Base-by-base conservation (phyloP, 1,139 yeast species). In the Pneumocystis canis region DNA sequence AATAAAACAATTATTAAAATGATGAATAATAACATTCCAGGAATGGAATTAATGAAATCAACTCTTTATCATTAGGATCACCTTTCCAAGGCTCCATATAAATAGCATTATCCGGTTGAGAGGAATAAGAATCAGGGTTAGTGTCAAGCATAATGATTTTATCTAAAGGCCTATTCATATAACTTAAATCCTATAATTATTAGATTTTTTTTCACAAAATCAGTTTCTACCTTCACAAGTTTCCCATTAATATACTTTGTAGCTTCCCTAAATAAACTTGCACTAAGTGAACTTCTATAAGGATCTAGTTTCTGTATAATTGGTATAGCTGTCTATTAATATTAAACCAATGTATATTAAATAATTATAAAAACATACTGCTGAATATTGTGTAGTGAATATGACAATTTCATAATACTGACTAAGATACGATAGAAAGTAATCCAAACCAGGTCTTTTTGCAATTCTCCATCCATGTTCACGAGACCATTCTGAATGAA, bases 391-490 rank as follows among this genome's bases (percentile, higher is more conserved):
- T 66, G 89, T 83, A 41, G 94, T 83, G 73, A 92, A 92, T 62
- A 94, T 77, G 64, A 94, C 97, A 72, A 92, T 85, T 76, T 92
- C 99, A 75, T 92, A 92, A 77, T 89, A 90, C 75, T 89, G 96
- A 5, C 96, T 87, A 70, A 92, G 79, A 76, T 92, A 92, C 47
- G 95, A 96, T 73, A 92, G 78, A 77, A 92, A 92, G 79, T 94
- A 94, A 76, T 94, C 98, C 67, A 89, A 84, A 65, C 98, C 99
- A 58, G 98, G 98, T 78, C 99, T 87, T 79, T 94, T 94, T 58
- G 96, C 97, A 28, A 97, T 92, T 77, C 95, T 84, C 99, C 99
- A 92, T 63, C 98, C 98, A 72, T 84, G 81, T 74, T 88, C 84
- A 69, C 89, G 84, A 65, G 87, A 83, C 98, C 98, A 92, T 66